Conservation (phyloP, 192 early-diverging fungal genomes). For the Ambispora gerdemannii region DNA sequence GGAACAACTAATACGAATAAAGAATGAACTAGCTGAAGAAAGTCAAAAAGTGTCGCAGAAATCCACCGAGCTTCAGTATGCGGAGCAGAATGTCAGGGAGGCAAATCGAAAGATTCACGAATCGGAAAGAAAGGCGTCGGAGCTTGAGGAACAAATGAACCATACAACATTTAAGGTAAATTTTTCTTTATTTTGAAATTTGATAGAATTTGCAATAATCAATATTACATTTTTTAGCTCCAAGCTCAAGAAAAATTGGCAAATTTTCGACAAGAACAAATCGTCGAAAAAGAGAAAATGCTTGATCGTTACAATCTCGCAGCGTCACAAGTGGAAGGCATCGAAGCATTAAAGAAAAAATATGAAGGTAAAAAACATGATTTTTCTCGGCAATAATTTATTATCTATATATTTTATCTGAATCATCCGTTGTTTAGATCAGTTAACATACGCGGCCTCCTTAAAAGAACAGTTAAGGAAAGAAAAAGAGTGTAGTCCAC, state of each 20-base stretch:
- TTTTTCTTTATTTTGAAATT: not conserved
- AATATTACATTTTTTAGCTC: not conserved
- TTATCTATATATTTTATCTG: not conserved
- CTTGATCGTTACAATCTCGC: not conserved
- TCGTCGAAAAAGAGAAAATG: not conserved
- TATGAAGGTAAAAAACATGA: not conserved
- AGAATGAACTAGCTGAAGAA: conserved; percentile 4
- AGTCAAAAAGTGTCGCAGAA: not conserved
- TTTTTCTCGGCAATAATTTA: not conserved
- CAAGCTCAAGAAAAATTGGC: not conserved
- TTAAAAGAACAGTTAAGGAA: not conserved
- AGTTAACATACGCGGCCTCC: not conserved
- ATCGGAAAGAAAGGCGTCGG: not conserved
- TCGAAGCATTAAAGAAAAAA: not conserved
- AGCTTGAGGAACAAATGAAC: not conserved
- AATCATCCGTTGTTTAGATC: no score
- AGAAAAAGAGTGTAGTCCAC: not conserved
- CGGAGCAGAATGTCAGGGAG: not conserved
- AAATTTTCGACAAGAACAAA: not conserved
- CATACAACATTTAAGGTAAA: not conserved
- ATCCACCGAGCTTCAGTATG: not conserved
- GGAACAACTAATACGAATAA: not conserved
- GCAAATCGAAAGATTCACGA: not conserved
- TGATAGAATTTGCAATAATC: not conserved
- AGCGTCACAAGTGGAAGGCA: not conserved